These are phyloP conservation scores for Sphaerosporella brunnea DNA, from an alignment of 495 filamentous ascomycete species.

Conservation along the genomic window DNA sequence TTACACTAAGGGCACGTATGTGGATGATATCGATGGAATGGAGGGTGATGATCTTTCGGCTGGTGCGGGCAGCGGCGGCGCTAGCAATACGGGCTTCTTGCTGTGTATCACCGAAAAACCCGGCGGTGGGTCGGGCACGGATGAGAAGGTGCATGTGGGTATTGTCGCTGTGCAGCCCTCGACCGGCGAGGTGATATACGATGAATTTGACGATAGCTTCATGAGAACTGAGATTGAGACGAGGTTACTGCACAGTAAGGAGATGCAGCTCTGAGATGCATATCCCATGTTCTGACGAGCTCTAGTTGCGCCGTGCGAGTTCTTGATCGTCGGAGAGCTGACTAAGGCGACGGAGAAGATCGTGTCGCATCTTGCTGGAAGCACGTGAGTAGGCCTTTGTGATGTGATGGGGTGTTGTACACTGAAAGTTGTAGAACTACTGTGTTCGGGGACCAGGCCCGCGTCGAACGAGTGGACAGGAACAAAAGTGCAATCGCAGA, in stretches of 20 bases:
- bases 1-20: constrained; percentile 96
- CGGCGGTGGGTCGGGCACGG: constrained; percentile 68
- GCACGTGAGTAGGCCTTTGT: constrained; percentile 24
- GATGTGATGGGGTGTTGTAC: background rate
- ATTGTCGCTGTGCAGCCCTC: constrained; percentile 89
- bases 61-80: constrained; percentile 35
- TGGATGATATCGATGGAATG: constrained; percentile 80
- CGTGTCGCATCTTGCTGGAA: constrained; percentile 73
- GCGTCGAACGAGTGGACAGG: constrained; percentile 50
- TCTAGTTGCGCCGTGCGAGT: constrained; percentile 69
- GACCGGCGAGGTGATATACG: constrained; percentile 90
- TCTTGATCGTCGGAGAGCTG: constrained; percentile 84
- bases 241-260: constrained; percentile 54
- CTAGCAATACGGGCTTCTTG: constrained; percentile 70
- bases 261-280: too few species aligned
- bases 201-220: constrained; percentile 93
- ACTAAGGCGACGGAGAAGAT: constrained; percentile 90
- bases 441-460: constrained; percentile 77
- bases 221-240: constrained; percentile 97
- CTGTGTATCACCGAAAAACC: constrained; percentile 83
- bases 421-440: constrained; percentile 37
- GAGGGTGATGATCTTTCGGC: constrained; percentile 31
- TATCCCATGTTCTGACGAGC: background rate
- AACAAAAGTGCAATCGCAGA: constrained; percentile 42
- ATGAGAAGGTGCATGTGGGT: constrained; percentile 85